Conservation (phyloP, 768 basidiomycete species). For the Tephrocybe sp. region DNA sequence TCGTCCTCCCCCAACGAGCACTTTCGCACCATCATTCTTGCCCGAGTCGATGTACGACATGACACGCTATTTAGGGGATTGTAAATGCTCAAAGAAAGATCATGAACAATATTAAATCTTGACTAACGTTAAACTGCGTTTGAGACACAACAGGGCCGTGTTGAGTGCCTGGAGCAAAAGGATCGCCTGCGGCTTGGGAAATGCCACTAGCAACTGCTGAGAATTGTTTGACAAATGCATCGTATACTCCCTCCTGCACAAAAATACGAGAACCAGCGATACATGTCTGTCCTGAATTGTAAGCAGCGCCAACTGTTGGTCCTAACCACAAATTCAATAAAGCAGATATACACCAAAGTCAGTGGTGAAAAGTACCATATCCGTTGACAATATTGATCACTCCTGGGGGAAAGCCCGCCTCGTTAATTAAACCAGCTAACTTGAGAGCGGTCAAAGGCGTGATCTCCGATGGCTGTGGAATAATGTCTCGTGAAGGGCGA, state of each 20-base stretch:
- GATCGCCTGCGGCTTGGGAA: slow-evolving; percentile 55
- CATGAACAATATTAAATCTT: too few relatives aligned
- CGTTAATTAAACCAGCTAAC: slow-evolving; percentile 46
- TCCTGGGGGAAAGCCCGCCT: slow-evolving; percentile 71
- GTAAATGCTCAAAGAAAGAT: neutral
- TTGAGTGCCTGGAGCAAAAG: slow-evolving; percentile 50
- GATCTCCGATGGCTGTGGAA: slow-evolving; percentile 55
- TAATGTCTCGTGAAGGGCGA: neutral
- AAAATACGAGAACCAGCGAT: too few relatives aligned
- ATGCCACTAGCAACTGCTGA: slow-evolving; percentile 42
- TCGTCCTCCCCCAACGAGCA: slow-evolving; percentile 56
- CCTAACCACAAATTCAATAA: too few relatives aligned
- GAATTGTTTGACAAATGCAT: too few relatives aligned
- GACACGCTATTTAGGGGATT: slow-evolving; percentile 43
- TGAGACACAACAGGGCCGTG: slow-evolving; percentile 75
- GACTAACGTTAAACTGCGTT: slow-evolving; percentile 55
- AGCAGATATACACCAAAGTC: too few relatives aligned
- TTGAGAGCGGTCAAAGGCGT: slow-evolving; percentile 61
- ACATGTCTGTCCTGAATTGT: too few relatives aligned
- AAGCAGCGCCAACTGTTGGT: too few relatives aligned
- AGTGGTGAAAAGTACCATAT: too few relatives aligned
- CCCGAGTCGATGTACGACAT: slow-evolving; percentile 72
- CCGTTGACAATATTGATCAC: slow-evolving; percentile 69
- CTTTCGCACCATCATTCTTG: slow-evolving; percentile 59
- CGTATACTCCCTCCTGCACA: too few relatives aligned